Base-by-base conservation (phyloP, 2,329 filamentous ascomycete genomes). In the Monilinia aucupariae region DNA sequence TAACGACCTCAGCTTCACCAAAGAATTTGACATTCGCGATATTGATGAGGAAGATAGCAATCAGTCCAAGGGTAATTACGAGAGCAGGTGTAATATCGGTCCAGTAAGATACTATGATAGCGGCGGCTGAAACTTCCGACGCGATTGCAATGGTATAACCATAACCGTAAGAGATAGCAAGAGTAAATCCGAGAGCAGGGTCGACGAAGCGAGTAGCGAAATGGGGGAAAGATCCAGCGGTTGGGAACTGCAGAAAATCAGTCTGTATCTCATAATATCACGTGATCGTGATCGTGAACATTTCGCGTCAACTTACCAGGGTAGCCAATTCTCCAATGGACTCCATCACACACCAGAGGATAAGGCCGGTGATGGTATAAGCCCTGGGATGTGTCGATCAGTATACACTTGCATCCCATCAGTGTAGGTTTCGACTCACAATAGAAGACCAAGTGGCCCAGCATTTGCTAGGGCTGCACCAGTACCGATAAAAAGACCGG, bases 1-100 rank as follows among this genome's bases (percentile, higher is more conserved):
- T 93, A 61, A 92, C 78, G 68, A 96, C 96, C 71, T 96, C 91
- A 50, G 90, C 91, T 75, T 96, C 91, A 72, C 91, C 91, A 69
- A 94, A 96, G 27, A 89, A 90, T 70, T 88, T 89, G 67, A 97
- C 89, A 61, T 91, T 91, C 69, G 93, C 94, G 67, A 96, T 76
- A 73, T 96, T 96, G 77, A 96, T 96, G 37, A 76, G 70, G 48
- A 96, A 80, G 69, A 96, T 92, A 61, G 87, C 71, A 20, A 85
- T 66, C 65, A 94, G 83, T 75, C 96, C 97, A 51, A 96, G 79
- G 50, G 89, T 84, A n/a, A 97, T 90, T 78, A 90, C 96, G 25
- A 89, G 86, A 60, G 68, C 67, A 3, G 61, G 55, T 43, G 88
- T 85, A 64, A 85, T 85, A 17, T 68, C 68, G 7, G 66, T 83